Percentiles rank a stretch among this genome's conserved stretches.
phyloP scores from a whole-genome alignment of 2,329 filamentous ascomycete species.

The Colletotrichum tamarilloi region DNA sequence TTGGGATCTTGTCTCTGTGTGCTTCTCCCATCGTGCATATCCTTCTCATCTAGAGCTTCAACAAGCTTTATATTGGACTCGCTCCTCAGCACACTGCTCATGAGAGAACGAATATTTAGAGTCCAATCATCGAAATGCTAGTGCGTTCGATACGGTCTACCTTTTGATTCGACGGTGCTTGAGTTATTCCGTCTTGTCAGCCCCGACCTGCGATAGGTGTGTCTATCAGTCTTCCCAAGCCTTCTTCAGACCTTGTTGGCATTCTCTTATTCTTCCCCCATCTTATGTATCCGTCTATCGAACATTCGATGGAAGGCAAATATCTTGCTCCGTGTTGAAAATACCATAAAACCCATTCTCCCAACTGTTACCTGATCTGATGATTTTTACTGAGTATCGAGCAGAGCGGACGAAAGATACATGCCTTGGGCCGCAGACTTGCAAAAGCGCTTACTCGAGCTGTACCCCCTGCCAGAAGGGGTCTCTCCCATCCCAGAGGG shows the following conservation, averaged over 20 bases:
- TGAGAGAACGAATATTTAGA: background rate
- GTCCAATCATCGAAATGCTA: background rate
- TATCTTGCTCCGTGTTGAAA: too few relatives aligned
- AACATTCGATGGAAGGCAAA: background rate
- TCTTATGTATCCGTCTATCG: background rate
- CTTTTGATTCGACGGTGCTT: too few relatives aligned
- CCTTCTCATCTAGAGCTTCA: background rate
- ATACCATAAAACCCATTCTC: too few relatives aligned
- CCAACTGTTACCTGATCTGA: too few relatives aligned
- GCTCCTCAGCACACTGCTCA: background rate
- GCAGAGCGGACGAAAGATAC: slow-evolving; percentile 83
- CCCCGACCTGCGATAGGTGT: background rate
- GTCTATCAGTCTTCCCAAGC: background rate
- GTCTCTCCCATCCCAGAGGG: slow-evolving; percentile 78
- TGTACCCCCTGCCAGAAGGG: slow-evolving; percentile 76
- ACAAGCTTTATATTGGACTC: background rate
- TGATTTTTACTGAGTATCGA: slow-evolving; percentile 10
- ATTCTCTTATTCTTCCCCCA: background rate
- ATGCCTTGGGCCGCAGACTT: slow-evolving; percentile 81
- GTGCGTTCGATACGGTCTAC: background rate
- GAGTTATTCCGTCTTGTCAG: background rate
- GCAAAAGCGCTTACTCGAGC: slow-evolving; percentile 71
- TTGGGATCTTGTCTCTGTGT: background rate
- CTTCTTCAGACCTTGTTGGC: background rate
- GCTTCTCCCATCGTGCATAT: background rate